These are phyloP conservation scores for Hibiscus syriacus DNA, from an alignment of 345 rosid genomes.

Conservation along the genomic window DNA sequence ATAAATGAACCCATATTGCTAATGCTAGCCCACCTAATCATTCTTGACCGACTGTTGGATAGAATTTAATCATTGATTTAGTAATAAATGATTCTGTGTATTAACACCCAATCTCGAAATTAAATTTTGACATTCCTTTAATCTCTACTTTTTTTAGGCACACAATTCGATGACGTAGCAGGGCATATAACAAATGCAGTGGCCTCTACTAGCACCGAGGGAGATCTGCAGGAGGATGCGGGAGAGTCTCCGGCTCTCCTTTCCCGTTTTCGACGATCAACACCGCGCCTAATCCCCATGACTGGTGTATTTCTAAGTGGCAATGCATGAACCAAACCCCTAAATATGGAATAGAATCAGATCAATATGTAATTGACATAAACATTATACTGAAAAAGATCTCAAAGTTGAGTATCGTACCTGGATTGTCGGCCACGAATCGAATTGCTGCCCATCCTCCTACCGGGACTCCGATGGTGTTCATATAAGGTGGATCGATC, in stretches of 20 bases:
- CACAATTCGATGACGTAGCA: no score
- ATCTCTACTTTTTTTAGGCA: no score
- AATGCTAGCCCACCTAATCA: no score
- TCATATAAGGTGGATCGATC: conserved; percentile 76
- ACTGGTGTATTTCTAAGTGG: conserved; percentile 64
- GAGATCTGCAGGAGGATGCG: conserved; percentile 69
- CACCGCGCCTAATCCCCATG: conserved; percentile 76
- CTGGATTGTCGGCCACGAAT: conserved; percentile 68
- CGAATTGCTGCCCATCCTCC: conserved; percentile 90
- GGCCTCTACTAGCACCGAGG: conserved; percentile 38
- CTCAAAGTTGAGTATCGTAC: conserved; percentile 17
- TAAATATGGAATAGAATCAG: neutral
- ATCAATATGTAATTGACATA: neutral
- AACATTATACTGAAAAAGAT: neutral
- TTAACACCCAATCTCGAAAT: no score
- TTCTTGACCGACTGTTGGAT: no score
- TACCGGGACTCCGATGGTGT: conserved; percentile 76
- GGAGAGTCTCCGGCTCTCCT: conserved; percentile 48
- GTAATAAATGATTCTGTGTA: no score
- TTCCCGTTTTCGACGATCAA: conserved; percentile 72
- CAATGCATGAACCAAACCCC: conserved; percentile 91
- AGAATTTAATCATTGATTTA: no score
- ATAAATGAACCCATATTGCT: no score
- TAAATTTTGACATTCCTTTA: no score
- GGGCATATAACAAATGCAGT: no score